Evolutionary conservation across 257 asterid genomes (phyloP), one percentile per base, ranked within the genome.

Genomic region (Solanum virginianum): DNA sequence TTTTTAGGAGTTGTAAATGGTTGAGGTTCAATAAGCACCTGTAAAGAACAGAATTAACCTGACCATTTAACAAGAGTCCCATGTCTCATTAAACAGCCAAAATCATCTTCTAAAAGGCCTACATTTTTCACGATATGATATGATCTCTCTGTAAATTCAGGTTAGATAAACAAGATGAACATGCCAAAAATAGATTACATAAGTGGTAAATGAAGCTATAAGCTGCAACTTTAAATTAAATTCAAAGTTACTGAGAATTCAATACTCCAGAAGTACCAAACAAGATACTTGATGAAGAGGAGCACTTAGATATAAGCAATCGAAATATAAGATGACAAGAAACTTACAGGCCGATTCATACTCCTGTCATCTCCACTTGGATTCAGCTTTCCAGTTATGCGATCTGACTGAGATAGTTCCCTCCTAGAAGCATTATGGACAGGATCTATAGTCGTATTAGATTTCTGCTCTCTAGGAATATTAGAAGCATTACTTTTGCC

Each of bases 11-110:
- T 92, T 86, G 94, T 84, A 86, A 86, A 86, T 80, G 91, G 89
- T 86, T 88, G 97, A 88, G 96, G 87, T 75, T 92, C 98, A 86
- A 88, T 84, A 82, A 88, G 90, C 86, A 90, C 95, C 99, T 97
- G 97, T 86, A 89, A 84, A 79, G 84, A 57, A 84, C 36, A 82
- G 63, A 91, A 17, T 85, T 62, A 69, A 17, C 59, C 82, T 9
- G 65, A 77, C 63, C 26, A 63, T 65, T 79, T 26, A 57, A 85
- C 36, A 85, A 29, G 63, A 79, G 65, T 10, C 47, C 63, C 53
- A 14, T 53, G 29, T 79, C 65, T 53, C 63, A 79, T 16, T 79
- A 13, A 53, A 56, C 65, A 79, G 65, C 65, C 82, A 79, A 79
- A 74, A 79, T 77, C 13, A 77, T 77, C 65, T 16, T 26, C 59